These are phyloP conservation scores for Exophiala lecanii-corni DNA, from an alignment of 2,329 filamentous ascomycete genomes.

Conservation along the genomic window DNA sequence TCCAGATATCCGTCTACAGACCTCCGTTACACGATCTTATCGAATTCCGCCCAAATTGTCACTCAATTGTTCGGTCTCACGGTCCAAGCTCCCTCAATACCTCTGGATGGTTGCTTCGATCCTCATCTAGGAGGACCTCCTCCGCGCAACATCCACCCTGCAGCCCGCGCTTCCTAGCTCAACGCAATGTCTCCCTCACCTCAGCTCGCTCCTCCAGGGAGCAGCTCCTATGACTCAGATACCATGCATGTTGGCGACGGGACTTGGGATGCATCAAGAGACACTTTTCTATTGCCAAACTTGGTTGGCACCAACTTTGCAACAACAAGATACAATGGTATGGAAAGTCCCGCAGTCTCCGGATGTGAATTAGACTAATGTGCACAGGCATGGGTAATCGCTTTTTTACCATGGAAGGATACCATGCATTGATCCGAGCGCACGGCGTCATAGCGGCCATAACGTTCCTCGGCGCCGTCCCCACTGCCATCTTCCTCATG, in stretches of 20 bases:
- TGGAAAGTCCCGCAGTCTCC: constrained; percentile 21
- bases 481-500: constrained; percentile 55
- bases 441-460: constrained; percentile 59
- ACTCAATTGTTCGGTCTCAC: no score
- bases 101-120: constrained; percentile 18
- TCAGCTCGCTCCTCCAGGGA: constrained; percentile 53
- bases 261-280: constrained; percentile 59
- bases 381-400: constrained; percentile 61
- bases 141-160: constrained; percentile 14
- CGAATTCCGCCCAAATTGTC: no score
- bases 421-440: constrained; percentile 54
- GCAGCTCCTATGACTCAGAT: constrained; percentile 57
- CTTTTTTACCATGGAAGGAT: constrained; percentile 55
- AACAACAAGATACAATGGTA: constrained; percentile 64
- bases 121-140: constrained; percentile 20
- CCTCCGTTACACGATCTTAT: no score
- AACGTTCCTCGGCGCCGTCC: constrained; percentile 57
- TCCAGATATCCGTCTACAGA: no score
- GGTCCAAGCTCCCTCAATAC: no score
- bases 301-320: constrained; percentile 61
- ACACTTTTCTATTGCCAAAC: constrained; percentile 62
- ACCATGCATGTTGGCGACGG: constrained; percentile 62
- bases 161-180: neutral
- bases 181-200: constrained; percentile 34
- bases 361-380: constrained; percentile 6